Evolutionary conservation across 495 filamentous ascomycete genomes (phyloP).

Genomic region (Neurospora sp.): DNA sequence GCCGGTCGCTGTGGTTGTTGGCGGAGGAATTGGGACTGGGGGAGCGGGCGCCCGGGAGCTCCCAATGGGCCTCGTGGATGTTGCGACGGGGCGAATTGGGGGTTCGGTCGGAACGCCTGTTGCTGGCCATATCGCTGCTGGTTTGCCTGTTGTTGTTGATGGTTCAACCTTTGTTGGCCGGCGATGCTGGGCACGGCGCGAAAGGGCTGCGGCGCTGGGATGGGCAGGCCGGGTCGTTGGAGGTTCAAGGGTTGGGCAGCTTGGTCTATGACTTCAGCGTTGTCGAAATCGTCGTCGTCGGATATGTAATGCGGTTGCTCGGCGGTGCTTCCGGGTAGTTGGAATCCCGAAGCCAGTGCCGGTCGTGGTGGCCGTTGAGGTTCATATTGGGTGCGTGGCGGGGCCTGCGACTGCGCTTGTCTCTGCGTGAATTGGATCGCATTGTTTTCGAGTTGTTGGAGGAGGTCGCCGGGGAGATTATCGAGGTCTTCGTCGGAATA

Average conservation of each 20-base stretch:
- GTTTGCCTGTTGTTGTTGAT: constrained; percentile 6
- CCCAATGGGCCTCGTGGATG: constrained; percentile 11
- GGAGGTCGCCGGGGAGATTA: constrained; percentile 29
- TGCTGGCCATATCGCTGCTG: constrained; percentile 9
- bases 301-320: constrained; percentile 5
- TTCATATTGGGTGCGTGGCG: background rate
- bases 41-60: constrained; percentile 5
- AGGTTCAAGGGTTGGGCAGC: constrained; percentile 3
- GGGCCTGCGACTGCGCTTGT: constrained; percentile 21
- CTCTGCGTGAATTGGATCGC: constrained; percentile 39
- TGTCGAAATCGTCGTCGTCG: constrained; percentile 21
- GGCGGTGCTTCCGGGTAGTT: background rate
- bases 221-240: constrained; percentile 4
- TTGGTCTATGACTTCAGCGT: constrained; percentile 22
- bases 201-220: constrained; percentile 5
- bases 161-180: constrained; percentile 16
- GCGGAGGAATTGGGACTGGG: constrained; percentile 19
- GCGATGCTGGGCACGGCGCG: constrained; percentile 6
- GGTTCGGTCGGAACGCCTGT: background rate
- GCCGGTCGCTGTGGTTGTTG: background rate
- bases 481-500: constrained; percentile 41
- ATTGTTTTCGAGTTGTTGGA: constrained; percentile 38
- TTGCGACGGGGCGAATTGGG: constrained; percentile 9
- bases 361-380: background rate
- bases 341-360: background rate